Evolutionary conservation across 371 early-diverging fungal genomes (phyloP).

Genomic region (Smittium culicis): DNA sequence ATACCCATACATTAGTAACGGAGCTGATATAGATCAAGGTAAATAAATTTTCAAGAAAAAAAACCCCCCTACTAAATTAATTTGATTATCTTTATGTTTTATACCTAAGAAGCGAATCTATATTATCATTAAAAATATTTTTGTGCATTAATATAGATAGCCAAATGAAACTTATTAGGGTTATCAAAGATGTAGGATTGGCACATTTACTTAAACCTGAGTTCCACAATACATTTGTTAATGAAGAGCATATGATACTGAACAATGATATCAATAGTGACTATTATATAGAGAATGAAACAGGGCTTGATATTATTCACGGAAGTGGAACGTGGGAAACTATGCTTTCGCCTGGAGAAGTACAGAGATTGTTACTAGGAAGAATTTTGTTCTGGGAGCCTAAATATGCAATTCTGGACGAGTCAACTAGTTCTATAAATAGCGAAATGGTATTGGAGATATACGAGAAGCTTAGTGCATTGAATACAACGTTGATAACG

Average conservation of each 20-base stretch:
- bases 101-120: too few relatives aligned
- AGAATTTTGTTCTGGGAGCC: constrained; percentile 51
- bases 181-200: neutral
- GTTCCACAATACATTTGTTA: neutral
- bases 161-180: neutral
- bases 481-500: constrained; percentile 48
- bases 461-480: constrained; percentile 33
- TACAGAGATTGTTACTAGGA: constrained; percentile 54
- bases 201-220: constrained; percentile 3
- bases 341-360: constrained; percentile 63
- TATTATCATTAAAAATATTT: too few relatives aligned
- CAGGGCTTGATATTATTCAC: constrained; percentile 5
- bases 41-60: too few relatives aligned
- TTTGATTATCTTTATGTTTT: too few relatives aligned
- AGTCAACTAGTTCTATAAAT: constrained; percentile 59
- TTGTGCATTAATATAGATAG: neutral
- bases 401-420: constrained; percentile 57
- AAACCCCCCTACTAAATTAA: too few relatives aligned
- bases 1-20: constrained; percentile 28
- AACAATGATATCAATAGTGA: neutral
- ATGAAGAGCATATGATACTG: neutral
- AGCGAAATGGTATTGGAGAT: constrained; percentile 34
- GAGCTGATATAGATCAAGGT: too few relatives aligned
- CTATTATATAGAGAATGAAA: neutral
- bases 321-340: constrained; percentile 35